Base-by-base conservation (phyloP, 228 moss, liverwort and hornwort genomes). In the Sphagnum magellanicum region DNA sequence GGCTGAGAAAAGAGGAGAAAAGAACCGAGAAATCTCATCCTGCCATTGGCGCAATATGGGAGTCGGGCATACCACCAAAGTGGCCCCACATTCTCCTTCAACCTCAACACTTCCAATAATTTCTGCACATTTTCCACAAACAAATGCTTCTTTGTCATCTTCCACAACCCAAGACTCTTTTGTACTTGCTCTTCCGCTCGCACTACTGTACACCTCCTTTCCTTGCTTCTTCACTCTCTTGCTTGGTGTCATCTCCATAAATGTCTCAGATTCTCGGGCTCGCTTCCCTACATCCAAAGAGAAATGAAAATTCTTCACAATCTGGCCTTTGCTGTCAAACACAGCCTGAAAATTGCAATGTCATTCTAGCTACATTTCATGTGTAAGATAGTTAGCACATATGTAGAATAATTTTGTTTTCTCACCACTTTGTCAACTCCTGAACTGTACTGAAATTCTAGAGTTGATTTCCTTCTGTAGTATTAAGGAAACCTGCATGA, bases 1-100 rank as follows among this genome's bases (percentile, higher is more conserved):
- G 32, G 32, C 32, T 32, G 32, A n/a, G 49, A 57, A 52, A 75
- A 53, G 73, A 64, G 65, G 71, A 68, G 70, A 80, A 17, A 65
- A 70, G 74, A 50, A 97, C 97, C 93, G 84, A 73, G 81, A 71
- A 70, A 97, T 93, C 81, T 93, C 97, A 73, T 91, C 88, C 81
- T 91, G 93, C 97, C 97, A 97, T 69, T 97, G 97, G 75, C 77
- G 91, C 68, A 97, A 79, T 73, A 97, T 93, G 63, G 91, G 83
- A 70, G 88, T 71, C 70, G 97, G 97, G 74, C 97, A 97, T 64
- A 97, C 93, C 73, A 97, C 82, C 69, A 97, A 85, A 67, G 97
- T 97, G 63, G 93, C 87, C 74, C 82, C 81, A 77, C 91, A 88
- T 61, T 78, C 83, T 63, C 85, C 97, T 59, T 82, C 74, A 49